Percentiles rank a stretch among this genome's conserved stretches.
Conservation (phyloP, 805 yeast species). For the Wickerhamomyces canadensis region DNA sequence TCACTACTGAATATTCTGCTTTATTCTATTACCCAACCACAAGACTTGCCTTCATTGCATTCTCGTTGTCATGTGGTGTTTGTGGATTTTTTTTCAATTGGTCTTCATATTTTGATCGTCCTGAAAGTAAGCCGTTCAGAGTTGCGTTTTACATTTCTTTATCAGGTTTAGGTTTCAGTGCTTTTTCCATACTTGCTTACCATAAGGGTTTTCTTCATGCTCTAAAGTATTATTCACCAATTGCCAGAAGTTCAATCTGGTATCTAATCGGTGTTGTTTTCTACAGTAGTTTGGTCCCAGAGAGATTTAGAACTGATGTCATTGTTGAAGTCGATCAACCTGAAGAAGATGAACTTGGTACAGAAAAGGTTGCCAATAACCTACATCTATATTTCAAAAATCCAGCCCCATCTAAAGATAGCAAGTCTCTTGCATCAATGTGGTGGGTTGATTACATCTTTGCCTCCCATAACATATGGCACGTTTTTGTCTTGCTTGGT, state of each 20-base stretch:
- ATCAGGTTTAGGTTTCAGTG: slow-evolving; percentile 67
- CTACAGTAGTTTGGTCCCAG: slow-evolving; percentile 86
- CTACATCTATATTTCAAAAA: slow-evolving; percentile 33
- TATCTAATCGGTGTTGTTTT: slow-evolving; percentile 80
- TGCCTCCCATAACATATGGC: slow-evolving; percentile 92
- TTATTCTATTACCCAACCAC: slow-evolving; percentile 52
- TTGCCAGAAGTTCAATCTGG: slow-evolving; percentile 66
- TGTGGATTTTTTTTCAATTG: slow-evolving; percentile 79
- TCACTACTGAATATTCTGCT: slow-evolving; percentile 79
- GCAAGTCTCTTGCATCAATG: slow-evolving; percentile 42
- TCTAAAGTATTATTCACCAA: slow-evolving; percentile 54
- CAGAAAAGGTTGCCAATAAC: slow-evolving; percentile 27
- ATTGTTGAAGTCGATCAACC: slow-evolving; percentile 41
- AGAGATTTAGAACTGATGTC: slow-evolving; percentile 75
- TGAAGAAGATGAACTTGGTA: slow-evolving; percentile 27
- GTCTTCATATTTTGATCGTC: slow-evolving; percentile 88
- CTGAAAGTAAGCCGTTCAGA: slow-evolving; percentile 75
- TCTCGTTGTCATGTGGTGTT: slow-evolving; percentile 62
- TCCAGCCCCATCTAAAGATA: slow-evolving; percentile 31
- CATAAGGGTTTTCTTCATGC: slow-evolving; percentile 54
- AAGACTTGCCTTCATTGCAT: slow-evolving; percentile 46
- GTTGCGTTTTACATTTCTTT: slow-evolving; percentile 76
- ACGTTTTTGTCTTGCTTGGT: slow-evolving; percentile 82
- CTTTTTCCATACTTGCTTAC: slow-evolving; percentile 50
- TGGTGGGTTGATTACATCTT: slow-evolving; percentile 83